Base-by-base conservation (phyloP, 495 filamentous ascomycete genomes). In the Daldinia decipiens region DNA sequence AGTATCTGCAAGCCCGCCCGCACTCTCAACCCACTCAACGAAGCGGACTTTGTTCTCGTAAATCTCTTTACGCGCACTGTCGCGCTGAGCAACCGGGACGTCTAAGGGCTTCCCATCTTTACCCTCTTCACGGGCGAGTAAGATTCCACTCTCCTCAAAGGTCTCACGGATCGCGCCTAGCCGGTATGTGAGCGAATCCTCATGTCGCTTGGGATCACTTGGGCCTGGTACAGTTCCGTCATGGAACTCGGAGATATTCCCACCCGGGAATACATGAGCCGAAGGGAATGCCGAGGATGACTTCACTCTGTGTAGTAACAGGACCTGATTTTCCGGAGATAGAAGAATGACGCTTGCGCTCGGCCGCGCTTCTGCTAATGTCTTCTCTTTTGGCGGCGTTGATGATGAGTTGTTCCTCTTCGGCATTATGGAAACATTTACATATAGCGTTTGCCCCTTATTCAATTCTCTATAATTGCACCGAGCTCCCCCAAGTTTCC, bases 211-310 rank as follows among this genome's bases (percentile, higher is more conserved):
- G 0, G 73, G 67, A 38, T 79, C 75, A 5, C 83, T 81, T 0
- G 82, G 75, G 0, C 77, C 73, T 5, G 88, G 87, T 29, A 89
- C 82, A 0, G 79, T 67, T 7, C 90, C 92, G 64, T 97, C 93
- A 64, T 93, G 89, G 45, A 87, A 86, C 0, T 79, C 58, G 0
- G 91, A 91, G 7, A 96, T 81, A 68, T 95, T 94, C 0, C 95
- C 95, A n/a, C 95, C 95, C 0, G 95, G 95, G 73, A 99, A 99
- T 62, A 99, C 95, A 75, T 98, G 94, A 0, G 94, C 95, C 0
- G 92, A 95, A 13, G 95, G 87, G 68, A 98, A 99, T 24, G 93
- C 90, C 5, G 85, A 87, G 2, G 93, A 95, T 0, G 88, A 91
- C 54, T 89, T 83, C 12, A 97, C 93, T 58, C 95, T 89, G 73